Evolutionary conservation across 108 stramenopile species (phyloP).

Genomic region (Seminavis robusta): DNA sequence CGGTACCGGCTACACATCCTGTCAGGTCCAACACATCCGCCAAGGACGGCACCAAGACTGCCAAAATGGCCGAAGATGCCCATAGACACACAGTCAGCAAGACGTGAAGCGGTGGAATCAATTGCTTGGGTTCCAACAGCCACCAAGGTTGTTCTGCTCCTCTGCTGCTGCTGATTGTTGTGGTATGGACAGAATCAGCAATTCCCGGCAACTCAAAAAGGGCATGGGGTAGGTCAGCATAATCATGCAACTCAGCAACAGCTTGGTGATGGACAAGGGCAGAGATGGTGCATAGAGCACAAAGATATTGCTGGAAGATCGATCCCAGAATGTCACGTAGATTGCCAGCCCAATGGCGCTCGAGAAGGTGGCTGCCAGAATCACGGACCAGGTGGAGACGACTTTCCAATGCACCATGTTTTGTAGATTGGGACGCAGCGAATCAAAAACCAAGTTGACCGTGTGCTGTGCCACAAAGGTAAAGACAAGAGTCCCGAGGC

Average conservation of each 20-base stretch:
- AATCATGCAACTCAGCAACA: conserved; percentile 54
- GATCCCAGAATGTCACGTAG: conserved; percentile 57
- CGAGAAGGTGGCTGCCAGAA: conserved; percentile 32
- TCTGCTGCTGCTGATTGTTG: not conserved
- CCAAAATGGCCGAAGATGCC: conserved; percentile 26
- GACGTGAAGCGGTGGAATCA: conserved; percentile 34
- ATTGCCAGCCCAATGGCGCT: conserved; percentile 41
- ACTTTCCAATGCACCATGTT: conserved; percentile 36
- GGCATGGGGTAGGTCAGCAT: conserved; percentile 64
- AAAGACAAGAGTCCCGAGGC: conserved; percentile 62
- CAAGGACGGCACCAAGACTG: conserved; percentile 35
- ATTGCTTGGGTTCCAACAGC: conserved; percentile 16
- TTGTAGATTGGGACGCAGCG: conserved; percentile 25
- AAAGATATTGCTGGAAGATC: conserved; percentile 43
- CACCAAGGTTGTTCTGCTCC: not conserved
- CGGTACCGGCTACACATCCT: conserved; percentile 45
- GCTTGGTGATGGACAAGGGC: conserved; percentile 30
- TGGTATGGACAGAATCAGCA: conserved; percentile 25
- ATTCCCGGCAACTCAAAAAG: conserved; percentile 56
- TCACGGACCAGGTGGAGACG: conserved; percentile 38
- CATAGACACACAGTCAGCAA: conserved; percentile 36
- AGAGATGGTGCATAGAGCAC: conserved; percentile 35
- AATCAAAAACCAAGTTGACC: conserved; percentile 35
- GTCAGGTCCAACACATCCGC: conserved; percentile 52
- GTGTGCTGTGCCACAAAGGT: conserved; percentile 59